Evolutionary conservation across 2,329 filamentous ascomycete genomes (phyloP), one percentile per base, ranked within the genome.

Genomic region (Elsinoe arachidis): DNA sequence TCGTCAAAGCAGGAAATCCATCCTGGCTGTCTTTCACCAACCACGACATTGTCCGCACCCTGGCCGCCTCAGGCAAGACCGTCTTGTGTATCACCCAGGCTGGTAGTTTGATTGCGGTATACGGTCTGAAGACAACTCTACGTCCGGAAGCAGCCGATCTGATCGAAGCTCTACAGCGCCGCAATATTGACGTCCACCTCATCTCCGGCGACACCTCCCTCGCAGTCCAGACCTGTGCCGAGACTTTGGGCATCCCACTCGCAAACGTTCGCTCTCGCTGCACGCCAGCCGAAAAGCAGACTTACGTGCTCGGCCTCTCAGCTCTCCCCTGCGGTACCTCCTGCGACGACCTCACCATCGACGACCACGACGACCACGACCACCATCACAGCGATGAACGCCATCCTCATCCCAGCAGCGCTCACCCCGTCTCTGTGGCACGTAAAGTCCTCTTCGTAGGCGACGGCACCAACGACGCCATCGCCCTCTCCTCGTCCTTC

Each of bases 401-500:
- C 15, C 10, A 43, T 11, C 6, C 4, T 5, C 3, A 41, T 3
- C 33, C 15, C 6, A 33, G 9, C n/a, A 67, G 71, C 53, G 57
- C 56, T 1, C 51, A 19, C 37, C 17, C 43, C 6, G 15, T 52
- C 12, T 37, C 44, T 30, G 57, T 60, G 14, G 59, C 47, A 10
- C 65, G 62, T n/a, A 61, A 78, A 1, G 79, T 88, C 15, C 69
- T 90, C 5, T 91, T 92, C 69, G 79, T 81, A 53, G 88, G 88
- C 34, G 88, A 92, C 63, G 88, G 88, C 1, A 90, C 86, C 12
- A 92, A 92, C 67, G 88, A 92, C 65, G 85, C 88, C 0, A 76
- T 82, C 2, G 88, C 88, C 0, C 76, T 92, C 2, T 82, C 86
- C 0, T 80, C 84, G 65, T 86, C 88, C 1, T 80, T 79, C 5